Base-by-base conservation (phyloP, 495 filamentous ascomycete species). In the Barbatosphaeria neglecta region DNA sequence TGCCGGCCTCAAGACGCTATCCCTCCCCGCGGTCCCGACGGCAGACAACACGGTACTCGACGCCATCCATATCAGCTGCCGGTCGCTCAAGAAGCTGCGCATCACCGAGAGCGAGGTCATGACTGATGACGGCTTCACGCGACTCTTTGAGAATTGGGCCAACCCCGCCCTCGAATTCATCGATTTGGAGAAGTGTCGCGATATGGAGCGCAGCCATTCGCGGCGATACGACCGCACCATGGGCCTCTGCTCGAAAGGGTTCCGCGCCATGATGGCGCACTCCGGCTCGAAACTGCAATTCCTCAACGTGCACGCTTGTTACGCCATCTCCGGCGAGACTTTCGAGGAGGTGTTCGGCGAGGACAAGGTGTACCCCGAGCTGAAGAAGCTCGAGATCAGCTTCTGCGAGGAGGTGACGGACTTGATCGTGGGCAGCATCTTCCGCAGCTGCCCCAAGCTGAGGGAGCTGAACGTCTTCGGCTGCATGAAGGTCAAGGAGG, bases 241-340 rank as follows among this genome's bases (percentile, higher is more conserved):
- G 24, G 87, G 87, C 16, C 76, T 95, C 45, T 84, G 80, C 38
- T 82, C 79, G 9, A 57, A 70, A 33, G 87, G 84, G 0, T 90
- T 96, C 61, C 53, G 70, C 40, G 82, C 87, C 1, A 61, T 95
- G 43, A 94, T 96, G 85, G 64, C 64, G n/a, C 89, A 95, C 56
- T 94, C 88, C 0, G 83, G 84, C 31, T 51, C 57, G 7, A 62
- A 54, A 9, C 63, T 95, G 1, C 62, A 73, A 47, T 64, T 71
- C 16, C 64, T 96, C 17, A 81, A 90, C 52, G 69, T 95, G 22
- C 67, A 81, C 13, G 87, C 80, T 7, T 94, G 88, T 57, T 80
- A 88, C 19, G 81, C 92, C 55, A 85, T 96, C 43, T 72, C 73
- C 6, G 65, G 67, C 40, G 68, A 72, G 17, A 77, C 83, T 0